Evolutionary conservation across 768 basidiomycete species (phyloP).

Genomic region (Polyporus arcularius): DNA sequence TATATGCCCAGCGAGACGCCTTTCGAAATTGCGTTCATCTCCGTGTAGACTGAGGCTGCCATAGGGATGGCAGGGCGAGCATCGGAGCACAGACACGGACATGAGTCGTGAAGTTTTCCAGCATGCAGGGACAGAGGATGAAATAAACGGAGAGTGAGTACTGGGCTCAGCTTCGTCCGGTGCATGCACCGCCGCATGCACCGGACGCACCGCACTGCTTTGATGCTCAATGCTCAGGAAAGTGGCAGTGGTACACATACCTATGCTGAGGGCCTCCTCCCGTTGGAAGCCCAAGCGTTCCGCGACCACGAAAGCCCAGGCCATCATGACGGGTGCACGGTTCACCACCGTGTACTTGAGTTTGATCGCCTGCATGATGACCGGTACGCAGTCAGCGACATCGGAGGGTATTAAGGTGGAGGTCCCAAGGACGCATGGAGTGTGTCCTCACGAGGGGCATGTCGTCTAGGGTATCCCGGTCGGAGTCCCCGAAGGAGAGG

Average conservation of each 20-base stretch:
- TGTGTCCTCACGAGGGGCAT: not conserved
- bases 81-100: too few species aligned
- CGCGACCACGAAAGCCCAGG: conserved; percentile 87
- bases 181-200: conserved; percentile 12
- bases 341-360: conserved; percentile 72
- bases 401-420: not conserved
- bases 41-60: conserved; percentile 88
- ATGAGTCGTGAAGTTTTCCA: too few species aligned
- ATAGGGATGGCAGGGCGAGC: not conserved
- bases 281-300: conserved; percentile 84
- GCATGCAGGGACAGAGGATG: not conserved
- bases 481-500: not conserved
- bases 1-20: conserved; percentile 83
- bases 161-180: conserved; percentile 1
- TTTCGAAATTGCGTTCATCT: conserved; percentile 87
- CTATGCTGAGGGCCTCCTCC: conserved; percentile 91
- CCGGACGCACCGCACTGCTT: conserved; percentile 16
- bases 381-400: not conserved
- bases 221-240: not conserved
- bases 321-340: conserved; percentile 92
- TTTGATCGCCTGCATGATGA: conserved; percentile 49
- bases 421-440: not conserved
- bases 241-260: conserved; percentile 40
- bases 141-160: not conserved
- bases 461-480: not conserved